phyloP scores from a whole-genome alignment of 148 eudicot species.

The Rhododendron henanense region DNA sequence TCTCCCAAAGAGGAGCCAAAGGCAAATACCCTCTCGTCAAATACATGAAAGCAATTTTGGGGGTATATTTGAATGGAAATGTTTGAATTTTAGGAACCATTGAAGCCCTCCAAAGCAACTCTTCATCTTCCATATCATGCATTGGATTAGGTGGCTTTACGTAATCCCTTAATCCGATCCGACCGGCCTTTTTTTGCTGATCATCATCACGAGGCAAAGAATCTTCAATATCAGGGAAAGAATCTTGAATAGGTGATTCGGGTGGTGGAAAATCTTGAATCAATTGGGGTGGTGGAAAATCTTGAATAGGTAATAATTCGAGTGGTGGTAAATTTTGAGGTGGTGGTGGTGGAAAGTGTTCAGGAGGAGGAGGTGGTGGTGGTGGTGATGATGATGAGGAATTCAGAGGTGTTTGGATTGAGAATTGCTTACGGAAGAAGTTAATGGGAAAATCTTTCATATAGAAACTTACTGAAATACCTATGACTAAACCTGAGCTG shows the following conservation, averaged over 20 bases:
- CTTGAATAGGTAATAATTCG: background rate
- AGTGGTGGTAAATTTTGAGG: background rate
- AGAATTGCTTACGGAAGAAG: background rate
- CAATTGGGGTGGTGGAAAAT: background rate
- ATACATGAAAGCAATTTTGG: slow-evolving; percentile 60
- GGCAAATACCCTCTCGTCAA: slow-evolving; percentile 52
- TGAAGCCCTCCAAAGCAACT: slow-evolving; percentile 45
- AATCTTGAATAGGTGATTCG: background rate
- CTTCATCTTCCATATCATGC: slow-evolving; percentile 45
- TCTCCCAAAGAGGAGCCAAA: slow-evolving; percentile 57
- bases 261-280: background rate
- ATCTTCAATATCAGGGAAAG: background rate
- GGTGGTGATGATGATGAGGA: background rate
- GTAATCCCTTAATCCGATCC: slow-evolving; percentile 8
- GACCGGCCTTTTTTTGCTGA: background rate
- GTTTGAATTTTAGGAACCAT: slow-evolving; percentile 25
- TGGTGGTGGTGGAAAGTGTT: background rate
- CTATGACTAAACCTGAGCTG: slow-evolving; percentile 47
- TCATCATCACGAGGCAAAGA: background rate
- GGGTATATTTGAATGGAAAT: slow-evolving; percentile 15
- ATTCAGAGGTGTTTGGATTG: background rate
- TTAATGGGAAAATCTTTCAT: slow-evolving; percentile 13
- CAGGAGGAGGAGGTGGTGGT: background rate
- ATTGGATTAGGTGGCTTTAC: slow-evolving; percentile 10
- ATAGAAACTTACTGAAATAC: slow-evolving; percentile 36